Evolutionary conservation across 805 yeast species (phyloP).

Genomic region (Wickerhamiella sorbophila): DNA sequence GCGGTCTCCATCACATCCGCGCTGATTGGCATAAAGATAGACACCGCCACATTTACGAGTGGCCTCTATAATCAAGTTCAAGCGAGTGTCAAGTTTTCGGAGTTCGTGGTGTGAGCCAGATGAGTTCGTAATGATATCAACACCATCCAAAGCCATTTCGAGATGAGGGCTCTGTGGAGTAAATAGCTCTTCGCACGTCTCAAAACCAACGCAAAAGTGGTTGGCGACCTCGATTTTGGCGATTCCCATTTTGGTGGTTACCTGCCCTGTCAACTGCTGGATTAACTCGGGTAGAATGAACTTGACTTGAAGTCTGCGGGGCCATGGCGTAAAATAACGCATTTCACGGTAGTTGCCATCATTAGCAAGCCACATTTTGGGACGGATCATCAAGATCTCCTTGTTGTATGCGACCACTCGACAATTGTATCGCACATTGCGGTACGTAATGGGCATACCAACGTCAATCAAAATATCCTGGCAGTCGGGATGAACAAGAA

Average conservation of each 20-base stretch:
- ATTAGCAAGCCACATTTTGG: conserved; percentile 85
- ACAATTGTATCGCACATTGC: conserved; percentile 81
- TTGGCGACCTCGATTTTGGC: conserved; percentile 75
- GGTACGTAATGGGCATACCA: conserved; percentile 89
- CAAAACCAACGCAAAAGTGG: conserved; percentile 90
- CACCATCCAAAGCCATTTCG: conserved; percentile 83
- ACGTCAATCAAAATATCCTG: conserved; percentile 71
- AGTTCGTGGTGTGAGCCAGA: conserved; percentile 97
- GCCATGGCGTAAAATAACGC: conserved; percentile 96
- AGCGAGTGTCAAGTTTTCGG: conserved; percentile 72
- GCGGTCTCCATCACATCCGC: conserved; percentile 97
- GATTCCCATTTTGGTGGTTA: conserved; percentile 55
- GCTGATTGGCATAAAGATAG: conserved; percentile 84
- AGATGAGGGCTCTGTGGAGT: conserved; percentile 96
- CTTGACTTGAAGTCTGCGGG: conserved; percentile 60
- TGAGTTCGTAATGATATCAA: conserved; percentile 91
- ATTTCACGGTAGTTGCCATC: conserved; percentile 97
- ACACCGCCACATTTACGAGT: conserved; percentile 95
- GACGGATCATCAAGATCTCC: conserved; percentile 70
- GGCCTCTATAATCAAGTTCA: conserved; percentile 78
- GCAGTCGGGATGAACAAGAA: conserved; percentile 52
- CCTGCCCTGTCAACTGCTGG: conserved; percentile 51
- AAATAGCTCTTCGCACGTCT: conserved; percentile 94
- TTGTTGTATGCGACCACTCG: conserved; percentile 72
- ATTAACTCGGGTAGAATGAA: conserved; percentile 59